These are phyloP conservation scores for Colletotrichum melonis DNA, from an alignment of 2,329 filamentous ascomycete genomes.

Conservation along the genomic window DNA sequence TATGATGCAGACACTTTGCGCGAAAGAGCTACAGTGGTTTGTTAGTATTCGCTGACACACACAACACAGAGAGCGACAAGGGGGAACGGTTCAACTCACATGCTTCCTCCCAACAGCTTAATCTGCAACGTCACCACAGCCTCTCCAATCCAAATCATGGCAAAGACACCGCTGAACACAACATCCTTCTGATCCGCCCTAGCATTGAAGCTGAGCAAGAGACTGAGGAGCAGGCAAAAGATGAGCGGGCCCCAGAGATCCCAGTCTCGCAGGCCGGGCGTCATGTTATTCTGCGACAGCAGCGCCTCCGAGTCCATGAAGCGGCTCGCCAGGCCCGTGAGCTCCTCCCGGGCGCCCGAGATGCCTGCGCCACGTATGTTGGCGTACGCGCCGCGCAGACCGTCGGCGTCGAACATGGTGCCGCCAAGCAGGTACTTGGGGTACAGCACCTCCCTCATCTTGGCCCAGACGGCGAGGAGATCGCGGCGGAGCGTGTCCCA, in stretches of 20 bases:
- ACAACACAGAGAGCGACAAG: neutral
- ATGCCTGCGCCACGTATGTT: conserved; percentile 70
- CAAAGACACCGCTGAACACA: conserved; percentile 96
- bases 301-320: conserved; percentile 73
- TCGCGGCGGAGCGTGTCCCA: conserved; percentile 98
- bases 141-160: conserved; percentile 96
- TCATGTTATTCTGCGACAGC: conserved; percentile 77
- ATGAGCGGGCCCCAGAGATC: conserved; percentile 97
- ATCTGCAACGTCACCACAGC: conserved; percentile 98
- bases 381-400: conserved; percentile 70
- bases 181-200: conserved; percentile 83
- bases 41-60: conserved; percentile 12
- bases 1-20: conserved; percentile 97
- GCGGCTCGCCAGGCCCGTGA: conserved; percentile 69
- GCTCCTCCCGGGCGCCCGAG: conserved; percentile 69
- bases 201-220: conserved; percentile 88
- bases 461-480: conserved; percentile 93
- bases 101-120: conserved; percentile 94
- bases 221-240: conserved; percentile 89
- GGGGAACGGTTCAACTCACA: conserved; percentile 70
- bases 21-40: conserved; percentile 79
- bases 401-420: conserved; percentile 69
- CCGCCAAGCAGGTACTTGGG: conserved; percentile 90
- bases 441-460: conserved; percentile 97
- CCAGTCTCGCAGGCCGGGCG: conserved; percentile 92